phyloP scores from a whole-genome alignment of 768 basidiomycete species.

The Paxillus involutus region DNA sequence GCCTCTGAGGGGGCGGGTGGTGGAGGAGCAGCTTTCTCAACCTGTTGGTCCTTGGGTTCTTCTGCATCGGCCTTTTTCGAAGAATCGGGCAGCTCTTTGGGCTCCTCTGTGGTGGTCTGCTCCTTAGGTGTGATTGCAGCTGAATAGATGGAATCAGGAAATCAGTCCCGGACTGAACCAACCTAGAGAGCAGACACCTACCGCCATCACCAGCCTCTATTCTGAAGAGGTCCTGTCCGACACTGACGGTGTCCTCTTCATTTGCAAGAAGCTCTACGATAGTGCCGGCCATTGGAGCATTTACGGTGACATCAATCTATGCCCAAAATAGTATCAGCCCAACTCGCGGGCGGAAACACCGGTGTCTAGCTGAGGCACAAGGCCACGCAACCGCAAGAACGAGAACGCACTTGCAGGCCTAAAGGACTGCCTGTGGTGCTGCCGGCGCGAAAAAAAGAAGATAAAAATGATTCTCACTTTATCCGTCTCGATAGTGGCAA shows the following conservation, averaged over 20 bases:
- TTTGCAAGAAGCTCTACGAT: conserved; percentile 84
- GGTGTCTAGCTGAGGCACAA: not conserved
- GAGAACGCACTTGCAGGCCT: not conserved
- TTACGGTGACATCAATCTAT: conserved; percentile 97
- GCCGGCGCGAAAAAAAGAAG: not conserved
- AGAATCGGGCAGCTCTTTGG: conserved; percentile 22
- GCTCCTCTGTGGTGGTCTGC: conserved; percentile 22
- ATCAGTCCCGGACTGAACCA: not conserved
- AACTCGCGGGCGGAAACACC: not conserved
- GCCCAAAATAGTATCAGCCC: conserved; percentile 7
- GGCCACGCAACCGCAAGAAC: not conserved
- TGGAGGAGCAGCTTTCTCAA: conserved; percentile 44
- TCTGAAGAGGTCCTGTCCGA: conserved; percentile 92
- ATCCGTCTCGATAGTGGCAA: conserved; percentile 98
- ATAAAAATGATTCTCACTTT: conserved; percentile 57
- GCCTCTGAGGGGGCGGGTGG: conserved; percentile 42
- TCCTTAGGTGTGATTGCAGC: conserved; percentile 32
- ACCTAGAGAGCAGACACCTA: conserved; percentile 25
- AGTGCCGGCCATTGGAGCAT: conserved; percentile 84
- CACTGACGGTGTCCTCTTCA: conserved; percentile 92
- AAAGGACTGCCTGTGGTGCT: not conserved
- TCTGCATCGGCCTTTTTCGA: conserved; percentile 38
- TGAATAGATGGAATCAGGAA: conserved; percentile 5
- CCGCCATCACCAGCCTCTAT: conserved; percentile 80
- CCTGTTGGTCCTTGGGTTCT: conserved; percentile 49